phyloP scores from a whole-genome alignment of 1,284 basidiomycete genomes.

The Leccinum pachyderme region DNA sequence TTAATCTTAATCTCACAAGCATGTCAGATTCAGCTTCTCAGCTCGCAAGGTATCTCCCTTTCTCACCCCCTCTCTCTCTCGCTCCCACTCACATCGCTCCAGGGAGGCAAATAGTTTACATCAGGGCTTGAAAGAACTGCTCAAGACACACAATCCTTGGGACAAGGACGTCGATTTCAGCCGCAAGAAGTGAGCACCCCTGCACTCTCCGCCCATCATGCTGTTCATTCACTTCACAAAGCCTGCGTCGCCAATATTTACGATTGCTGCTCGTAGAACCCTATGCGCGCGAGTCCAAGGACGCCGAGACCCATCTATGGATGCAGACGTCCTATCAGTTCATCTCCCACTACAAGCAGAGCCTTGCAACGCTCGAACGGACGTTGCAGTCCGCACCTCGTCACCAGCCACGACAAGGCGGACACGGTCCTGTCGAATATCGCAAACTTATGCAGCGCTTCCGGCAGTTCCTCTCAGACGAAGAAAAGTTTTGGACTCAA shows the following conservation, averaged over 20 bases:
- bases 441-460: constrained; percentile 87
- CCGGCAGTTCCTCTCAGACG: constrained; percentile 79
- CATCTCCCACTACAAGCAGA: constrained; percentile 81
- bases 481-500: constrained; percentile 86
- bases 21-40: constrained; percentile 32
- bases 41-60: constrained; percentile 23
- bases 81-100: constrained; percentile 10
- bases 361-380: constrained; percentile 68
- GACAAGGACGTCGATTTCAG: constrained; percentile 82
- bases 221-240: constrained; percentile 30
- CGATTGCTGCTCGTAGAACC: constrained; percentile 75
- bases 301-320: constrained; percentile 85
- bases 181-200: constrained; percentile 69
- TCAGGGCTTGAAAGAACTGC: constrained; percentile 64
- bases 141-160: constrained; percentile 75
- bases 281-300: constrained; percentile 72
- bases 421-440: constrained; percentile 68
- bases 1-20: constrained; percentile 7
- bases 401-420: constrained; percentile 40
- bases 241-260: constrained; percentile 76
- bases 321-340: constrained; percentile 88
- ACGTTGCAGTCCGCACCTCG: constrained; percentile 47
- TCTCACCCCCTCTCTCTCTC: background rate
- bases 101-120: constrained; percentile 73
- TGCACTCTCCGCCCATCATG: background rate